Conservation (phyloP, 495 filamentous ascomycete species). For the Talaromyces stipitatus region DNA sequence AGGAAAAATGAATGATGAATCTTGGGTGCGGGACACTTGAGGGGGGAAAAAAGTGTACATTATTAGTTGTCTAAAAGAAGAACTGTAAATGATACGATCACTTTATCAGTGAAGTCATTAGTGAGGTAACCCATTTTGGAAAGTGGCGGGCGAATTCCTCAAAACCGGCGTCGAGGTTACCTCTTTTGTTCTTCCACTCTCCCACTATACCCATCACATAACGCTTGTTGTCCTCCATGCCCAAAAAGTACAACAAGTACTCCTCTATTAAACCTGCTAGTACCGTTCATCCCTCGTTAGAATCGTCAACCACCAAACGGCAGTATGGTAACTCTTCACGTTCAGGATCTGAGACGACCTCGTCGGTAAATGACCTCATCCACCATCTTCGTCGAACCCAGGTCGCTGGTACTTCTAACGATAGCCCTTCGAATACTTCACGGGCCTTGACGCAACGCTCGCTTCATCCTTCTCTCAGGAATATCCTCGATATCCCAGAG, state of each 20-base stretch:
- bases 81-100: not conserved
- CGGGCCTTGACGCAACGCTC: constrained; percentile 25
- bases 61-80: not conserved
- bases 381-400: constrained; percentile 42
- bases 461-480: constrained; percentile 46
- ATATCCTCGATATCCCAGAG: constrained; percentile 64
- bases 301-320: constrained; percentile 15
- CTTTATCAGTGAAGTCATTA: not conserved
- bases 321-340: constrained; percentile 21
- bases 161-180: not conserved
- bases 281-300: constrained; percentile 33
- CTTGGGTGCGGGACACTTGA: constrained; percentile 54
- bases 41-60: constrained; percentile 1
- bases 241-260: constrained; percentile 36
- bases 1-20: constrained; percentile 57
- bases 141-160: not conserved
- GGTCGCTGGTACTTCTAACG: constrained; percentile 14
- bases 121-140: not conserved
- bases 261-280: constrained; percentile 25
- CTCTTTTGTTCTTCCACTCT: not conserved
- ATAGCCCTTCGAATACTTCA: constrained; percentile 9
- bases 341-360: constrained; percentile 8
- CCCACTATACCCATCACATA: not conserved
- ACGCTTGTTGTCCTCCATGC: constrained; percentile 24
- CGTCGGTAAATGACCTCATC: constrained; percentile 43